phyloP scores from a whole-genome alignment of 2,329 filamentous ascomycete species.

The Pseudogymnoascus sp. region DNA sequence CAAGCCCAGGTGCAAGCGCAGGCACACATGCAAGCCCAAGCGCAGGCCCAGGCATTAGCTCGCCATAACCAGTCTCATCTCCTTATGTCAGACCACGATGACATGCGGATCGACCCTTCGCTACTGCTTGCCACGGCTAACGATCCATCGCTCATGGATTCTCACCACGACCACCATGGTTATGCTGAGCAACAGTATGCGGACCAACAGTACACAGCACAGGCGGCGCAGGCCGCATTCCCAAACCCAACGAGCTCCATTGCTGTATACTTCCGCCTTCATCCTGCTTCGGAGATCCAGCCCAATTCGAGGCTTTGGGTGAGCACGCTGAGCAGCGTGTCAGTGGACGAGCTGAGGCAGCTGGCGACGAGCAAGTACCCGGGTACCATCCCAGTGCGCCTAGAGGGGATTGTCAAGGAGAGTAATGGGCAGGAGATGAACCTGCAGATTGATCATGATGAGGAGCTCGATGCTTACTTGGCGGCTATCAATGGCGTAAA shows the following conservation, averaged over 20 bases:
- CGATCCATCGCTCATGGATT: slow-evolving; percentile 27
- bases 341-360: slow-evolving; percentile 55
- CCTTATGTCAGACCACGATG: slow-evolving; percentile 33
- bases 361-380: slow-evolving; percentile 54
- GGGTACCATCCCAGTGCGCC: slow-evolving; percentile 46
- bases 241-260: slow-evolving; percentile 32
- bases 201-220: slow-evolving; percentile 29
- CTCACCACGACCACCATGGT: slow-evolving; percentile 28
- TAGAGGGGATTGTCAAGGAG: slow-evolving; percentile 60
- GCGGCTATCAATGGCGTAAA: slow-evolving; percentile 38
- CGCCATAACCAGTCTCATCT: slow-evolving; percentile 13
- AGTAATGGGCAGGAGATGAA: slow-evolving; percentile 46
- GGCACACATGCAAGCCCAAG: slow-evolving; percentile 11
- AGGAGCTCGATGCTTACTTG: slow-evolving; percentile 65
- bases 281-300: slow-evolving; percentile 52
- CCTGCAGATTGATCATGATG: slow-evolving; percentile 60
- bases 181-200: slow-evolving; percentile 21
- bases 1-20: slow-evolving; percentile 12
- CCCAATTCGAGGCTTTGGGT: slow-evolving; percentile 53
- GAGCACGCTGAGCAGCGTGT: slow-evolving; percentile 46
- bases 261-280: slow-evolving; percentile 61
- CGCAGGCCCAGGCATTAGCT: slow-evolving; percentile 15
- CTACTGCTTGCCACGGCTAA: slow-evolving; percentile 46
- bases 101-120: slow-evolving; percentile 56
- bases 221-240: slow-evolving; percentile 34